Evolutionary conservation across 139 green algal species (phyloP), one percentile per base, ranked within the genome.

Genomic region (Yamagishiella unicocca): DNA sequence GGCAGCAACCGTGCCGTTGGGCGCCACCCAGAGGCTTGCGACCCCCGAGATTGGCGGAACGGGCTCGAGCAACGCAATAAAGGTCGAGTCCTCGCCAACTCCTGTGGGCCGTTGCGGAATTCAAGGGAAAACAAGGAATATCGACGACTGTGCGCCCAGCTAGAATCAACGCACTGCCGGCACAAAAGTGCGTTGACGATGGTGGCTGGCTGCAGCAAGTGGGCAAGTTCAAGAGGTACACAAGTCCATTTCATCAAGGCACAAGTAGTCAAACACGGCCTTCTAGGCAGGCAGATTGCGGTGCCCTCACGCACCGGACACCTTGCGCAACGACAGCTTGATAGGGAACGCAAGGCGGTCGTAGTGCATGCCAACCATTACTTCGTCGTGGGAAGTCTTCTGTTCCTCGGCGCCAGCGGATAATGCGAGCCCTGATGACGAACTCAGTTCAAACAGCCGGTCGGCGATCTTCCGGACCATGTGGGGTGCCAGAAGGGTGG

Each of bases 321-420:
- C 43, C 29, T 67, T 86, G 19, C 64, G 43, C 22, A 86, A 17
- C 17, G 45, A 67, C 12, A 86, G 64, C 43, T 77, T 77, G 0
- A 77, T 6, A 0, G 62, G 19, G 35, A 86, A 86, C 31, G 80
- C 80, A n/a, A 86, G 31, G 0, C 80, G 80, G 43, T 86, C 80
- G 24, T 50, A 54, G 80, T 86, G 80, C 80, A 86, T 86, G 62
- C 64, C 80, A 40, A 86, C 43, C 64, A 77, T 31, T 31, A 78
- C 80, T 0, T 50, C 40, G 37, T 86, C 31, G 1, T 31, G 33
- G 22, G 7, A 4, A 27, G 17, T 27, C 29, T 0, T 10, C 8
- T 25, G 61, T 21, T 35, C 29, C 17, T 35, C 19, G 10, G 0
- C 61, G 6, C 42, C 31, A 0, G n/a, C n/a, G 10, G 4, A 35